Evolutionary conservation across 2,329 filamentous ascomycete genomes (phyloP), one percentile per base, ranked within the genome.

Genomic region (Aulographum hederae): DNA sequence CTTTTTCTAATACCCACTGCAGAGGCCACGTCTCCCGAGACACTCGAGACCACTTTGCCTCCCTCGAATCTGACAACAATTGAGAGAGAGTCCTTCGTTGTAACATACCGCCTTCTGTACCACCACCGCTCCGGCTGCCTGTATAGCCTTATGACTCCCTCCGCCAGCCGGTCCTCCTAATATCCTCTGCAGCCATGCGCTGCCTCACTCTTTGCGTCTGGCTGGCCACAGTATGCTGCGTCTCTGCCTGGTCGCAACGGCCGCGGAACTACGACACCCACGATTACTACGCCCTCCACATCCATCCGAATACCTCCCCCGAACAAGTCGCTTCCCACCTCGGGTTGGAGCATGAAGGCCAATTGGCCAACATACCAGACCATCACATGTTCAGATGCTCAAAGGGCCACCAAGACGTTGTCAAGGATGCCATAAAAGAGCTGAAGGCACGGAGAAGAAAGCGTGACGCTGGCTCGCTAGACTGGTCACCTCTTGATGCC

Each of bases 281-380:
- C 54, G 86, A 98, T 54, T 95, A 92, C 58, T 94, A 95, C 52
- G 84, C 91, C 40, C 64, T 98, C 29, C 79, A 94, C 41, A 67
- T 98, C 46, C 69, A 77, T 36, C 58, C 68, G 10, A 61, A 67
- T 23, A 62, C 68, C 5, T 63, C 71, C 11, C 82, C 84, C 12
- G 56, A 67, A 16, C 63, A 76, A 26, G 63, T 94, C 39, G 84
- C 84, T 18, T 57, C 61, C 28, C 65, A 71, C 15, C 60, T 98
- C 6, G 82, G 80, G 14, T 61, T 93, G 30, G 63, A 67, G 28
- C 75, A 93, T 52, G 79, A 94, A 45, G 86, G 86, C 23, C 69
- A 69, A 29, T 64, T 95, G 13, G 78, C 79, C 41, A 69, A 80
- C 46, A 65, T 98, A 26, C 59, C 69, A 29, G 69, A 77, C 48